Evolutionary conservation across 805 yeast genomes (phyloP), one percentile per base, ranked within the genome.

Genomic region (Saccharomycopsis babjevae): DNA sequence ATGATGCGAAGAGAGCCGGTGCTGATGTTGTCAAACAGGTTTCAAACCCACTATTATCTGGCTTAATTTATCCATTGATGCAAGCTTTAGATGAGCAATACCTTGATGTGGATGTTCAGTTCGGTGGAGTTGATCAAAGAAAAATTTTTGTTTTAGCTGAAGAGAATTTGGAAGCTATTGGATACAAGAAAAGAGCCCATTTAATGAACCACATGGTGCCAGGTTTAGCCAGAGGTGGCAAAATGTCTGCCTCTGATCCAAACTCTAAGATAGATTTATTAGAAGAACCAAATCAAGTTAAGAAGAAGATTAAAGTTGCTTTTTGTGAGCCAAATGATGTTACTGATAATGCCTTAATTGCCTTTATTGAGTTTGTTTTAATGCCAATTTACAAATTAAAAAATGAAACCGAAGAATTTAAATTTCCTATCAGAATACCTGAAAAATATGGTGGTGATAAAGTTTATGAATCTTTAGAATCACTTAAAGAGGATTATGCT

Each of bases 131-230:
- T 60, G 99, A 94, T 74, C 99, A 94, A 78, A 85, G 99, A 76
- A 94, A 94, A 77, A 94, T 94, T 70, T 94, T 94, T 68, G 97
- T 91, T 32, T 80, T 94, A 59, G 98, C 99, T 8, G 99, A 94
- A 74, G 99, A 94, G 76, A 86, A 88, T 75, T 82, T 94, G 71
- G 92, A 85, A 52, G 71, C 83, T 57, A 69, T 94, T 61, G 97
- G 97, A 50, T 94, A 93, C 85, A 89, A 88, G 76, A 94, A 94
- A 80, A 86, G 99, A 73, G 99, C 96, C 36, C 99, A 94, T 76
- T 79, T 94, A 71, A 94, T 94, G 99, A 94, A 94, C 77, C 93
- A 91, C 60, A 93, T 94, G 98, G 97, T 96, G 56, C 99, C 99
- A 57, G 98, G 99, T 59, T 82, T 94, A 68, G 84, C 87, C 38